Base-by-base conservation (phyloP, 164 flowering plant species). In the Vitis riparia region DNA sequence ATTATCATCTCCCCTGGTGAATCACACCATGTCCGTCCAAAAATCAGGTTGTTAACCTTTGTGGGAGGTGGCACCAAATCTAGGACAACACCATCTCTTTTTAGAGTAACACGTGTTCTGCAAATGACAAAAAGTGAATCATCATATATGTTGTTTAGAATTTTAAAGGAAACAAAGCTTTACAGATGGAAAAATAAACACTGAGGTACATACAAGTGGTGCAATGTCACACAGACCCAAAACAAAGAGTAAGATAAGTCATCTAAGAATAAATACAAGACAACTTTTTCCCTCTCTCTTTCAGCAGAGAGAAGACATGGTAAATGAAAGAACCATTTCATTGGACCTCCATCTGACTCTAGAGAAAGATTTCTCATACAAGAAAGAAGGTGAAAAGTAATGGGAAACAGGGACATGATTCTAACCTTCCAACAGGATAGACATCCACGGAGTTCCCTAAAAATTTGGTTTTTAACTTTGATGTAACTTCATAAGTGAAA, bases 61-160 rank as follows among this genome's bases (percentile, higher is more conserved):
- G 97, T 78, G 48, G 86, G 91, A 74, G 97, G 93, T 51, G 97
- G 97, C 15, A 89, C 92, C 80, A 91, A 83, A 75, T 91, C 94
- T 13, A 91, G 76, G 65, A 88, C 88, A 13, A 85, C 89, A 52
- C 92, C 90, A 74, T 81, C 87, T 73, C 79, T 83, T 78, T 89
- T 91, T 27, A 89, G 88, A 37, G 85, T 82, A 60, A 89, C 87
- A 50, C 85, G 87, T 9, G 97, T 85, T 68, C 93, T 90, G 88
- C 80, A 82, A 55, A 66, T 7, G 49, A 57, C 0, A 44, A 49
- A 57, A 44, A 63, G 19, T 61, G 29, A 52, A 9, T 59, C 11
- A 23, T 11, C 10, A 53, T 15, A 53, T 37, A 37, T 37, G n/a
- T 13, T 15, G 55, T 53, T 2, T 15, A 53, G 7, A 37, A 37